A percentile compares a stretch with the other conserved stretches of the same genome.
Evolutionary conservation across 169 alveolate genomes (phyloP).

Genomic region (Plasmodium yoelii): DNA sequence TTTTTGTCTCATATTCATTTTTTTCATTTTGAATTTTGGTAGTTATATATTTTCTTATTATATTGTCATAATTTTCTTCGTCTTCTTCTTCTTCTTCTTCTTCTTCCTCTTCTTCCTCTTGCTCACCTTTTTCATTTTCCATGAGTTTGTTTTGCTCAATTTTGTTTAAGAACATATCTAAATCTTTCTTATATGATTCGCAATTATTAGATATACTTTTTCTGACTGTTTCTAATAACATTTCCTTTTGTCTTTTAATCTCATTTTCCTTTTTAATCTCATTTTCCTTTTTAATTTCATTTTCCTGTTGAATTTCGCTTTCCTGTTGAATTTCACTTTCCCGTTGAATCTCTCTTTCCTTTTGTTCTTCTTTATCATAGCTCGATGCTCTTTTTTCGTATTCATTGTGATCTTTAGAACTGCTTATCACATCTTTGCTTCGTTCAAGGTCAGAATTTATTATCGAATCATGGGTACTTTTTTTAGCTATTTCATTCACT

Average conservation of each 20-base stretch:
- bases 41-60: neutral
- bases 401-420: too few species aligned
- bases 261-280: neutral
- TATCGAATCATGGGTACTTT: too few species aligned
- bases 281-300: neutral
- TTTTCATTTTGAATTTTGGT: neutral
- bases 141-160: too few species aligned
- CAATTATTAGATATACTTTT: slow-evolving; percentile 6
- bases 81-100: neutral
- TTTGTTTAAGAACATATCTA: slow-evolving; percentile 25
- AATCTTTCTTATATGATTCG: slow-evolving; percentile 17
- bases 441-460: too few species aligned
- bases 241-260: neutral
- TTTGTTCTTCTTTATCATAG: too few species aligned
- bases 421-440: too few species aligned
- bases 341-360: too few species aligned
- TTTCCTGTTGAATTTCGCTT: neutral
- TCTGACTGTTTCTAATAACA: slow-evolving; percentile 5
- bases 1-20: slow-evolving; percentile 1
- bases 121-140: slow-evolving; percentile 2
- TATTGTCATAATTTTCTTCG: neutral
- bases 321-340: neutral
- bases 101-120: neutral
- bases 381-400: too few species aligned
- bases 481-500: too few species aligned